Conservation (phyloP, 1,284 basidiomycete genomes). For the Ceratobasidium papillatum region DNA sequence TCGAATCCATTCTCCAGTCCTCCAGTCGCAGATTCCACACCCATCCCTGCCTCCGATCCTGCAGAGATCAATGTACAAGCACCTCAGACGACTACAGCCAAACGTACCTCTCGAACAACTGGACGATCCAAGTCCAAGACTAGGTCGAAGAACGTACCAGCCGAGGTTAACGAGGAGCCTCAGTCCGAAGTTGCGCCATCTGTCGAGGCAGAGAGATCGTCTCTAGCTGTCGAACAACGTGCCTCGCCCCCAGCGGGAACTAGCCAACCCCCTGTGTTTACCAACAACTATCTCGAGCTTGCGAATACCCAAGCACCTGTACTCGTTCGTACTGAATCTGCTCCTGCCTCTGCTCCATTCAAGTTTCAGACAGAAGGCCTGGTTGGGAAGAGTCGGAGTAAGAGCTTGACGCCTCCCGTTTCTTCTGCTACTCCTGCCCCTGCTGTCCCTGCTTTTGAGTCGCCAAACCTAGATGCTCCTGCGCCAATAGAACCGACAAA, state of each 20-base stretch:
- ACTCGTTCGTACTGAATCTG: conserved; percentile 2
- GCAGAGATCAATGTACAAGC: background rate
- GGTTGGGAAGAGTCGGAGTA: background rate
- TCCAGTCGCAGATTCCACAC: background rate
- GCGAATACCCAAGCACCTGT: background rate
- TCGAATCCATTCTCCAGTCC: background rate
- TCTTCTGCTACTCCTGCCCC: background rate
- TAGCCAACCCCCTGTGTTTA: background rate
- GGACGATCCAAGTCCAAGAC: conserved; percentile 35
- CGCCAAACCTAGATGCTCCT: background rate
- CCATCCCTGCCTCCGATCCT: background rate
- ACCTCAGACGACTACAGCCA: background rate
- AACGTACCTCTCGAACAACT: conserved; percentile 9
- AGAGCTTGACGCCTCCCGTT: background rate
- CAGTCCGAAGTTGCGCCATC: background rate
- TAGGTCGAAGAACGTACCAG: background rate
- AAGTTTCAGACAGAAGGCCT: conserved; percentile 16
- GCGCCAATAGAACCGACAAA: conserved; percentile 4
- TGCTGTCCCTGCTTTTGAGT: background rate
- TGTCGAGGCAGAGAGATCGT: background rate
- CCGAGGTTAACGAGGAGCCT: conserved; percentile 1
- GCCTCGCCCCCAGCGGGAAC: background rate
- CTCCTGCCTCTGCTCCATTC: conserved; percentile 23
- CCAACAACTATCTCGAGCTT: background rate
- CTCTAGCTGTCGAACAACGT: background rate